These are phyloP conservation scores for Multifurca ochricompacta DNA, from an alignment of 768 basidiomycete genomes.

Conservation along the genomic window DNA sequence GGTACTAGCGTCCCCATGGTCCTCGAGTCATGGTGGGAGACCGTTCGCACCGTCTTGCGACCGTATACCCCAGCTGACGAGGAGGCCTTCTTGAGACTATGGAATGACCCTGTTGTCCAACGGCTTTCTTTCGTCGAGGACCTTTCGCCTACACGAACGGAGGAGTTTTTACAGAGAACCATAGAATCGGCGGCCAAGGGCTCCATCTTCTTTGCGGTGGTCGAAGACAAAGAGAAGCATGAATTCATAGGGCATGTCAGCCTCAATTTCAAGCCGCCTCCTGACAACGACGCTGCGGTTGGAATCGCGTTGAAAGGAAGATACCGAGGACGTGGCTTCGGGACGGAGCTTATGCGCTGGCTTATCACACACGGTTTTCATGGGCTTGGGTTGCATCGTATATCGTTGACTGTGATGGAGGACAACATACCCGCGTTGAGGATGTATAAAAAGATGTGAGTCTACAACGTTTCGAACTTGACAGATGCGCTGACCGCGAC, in stretches of 20 bases:
- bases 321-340: constrained; percentile 37
- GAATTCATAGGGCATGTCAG: constrained; percentile 30
- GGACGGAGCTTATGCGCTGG: constrained; percentile 35
- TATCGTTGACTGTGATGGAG: constrained; percentile 35
- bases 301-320: constrained; percentile 27
- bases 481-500: neutral
- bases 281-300: constrained; percentile 29
- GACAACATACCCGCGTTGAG: constrained; percentile 33
- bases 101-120: constrained; percentile 15
- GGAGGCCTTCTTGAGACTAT: constrained; percentile 4
- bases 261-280: constrained; percentile 24
- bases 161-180: constrained; percentile 6
- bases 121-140: constrained; percentile 7
- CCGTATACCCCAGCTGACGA: constrained; percentile 6
- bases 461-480: neutral
- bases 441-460: constrained; percentile 39
- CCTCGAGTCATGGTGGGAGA: constrained; percentile 6
- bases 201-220: constrained; percentile 24
- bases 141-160: constrained; percentile 8
- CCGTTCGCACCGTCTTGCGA: constrained; percentile 13
- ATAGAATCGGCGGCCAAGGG: constrained; percentile 5
- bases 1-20: neutral
- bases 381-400: constrained; percentile 33
- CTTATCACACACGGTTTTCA: constrained; percentile 36
- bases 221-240: constrained; percentile 26